Percentiles rank a stretch among this genome's conserved stretches.
Conservation (phyloP, 2,329 filamentous ascomycete genomes). For the Ciborinia camelliae region DNA sequence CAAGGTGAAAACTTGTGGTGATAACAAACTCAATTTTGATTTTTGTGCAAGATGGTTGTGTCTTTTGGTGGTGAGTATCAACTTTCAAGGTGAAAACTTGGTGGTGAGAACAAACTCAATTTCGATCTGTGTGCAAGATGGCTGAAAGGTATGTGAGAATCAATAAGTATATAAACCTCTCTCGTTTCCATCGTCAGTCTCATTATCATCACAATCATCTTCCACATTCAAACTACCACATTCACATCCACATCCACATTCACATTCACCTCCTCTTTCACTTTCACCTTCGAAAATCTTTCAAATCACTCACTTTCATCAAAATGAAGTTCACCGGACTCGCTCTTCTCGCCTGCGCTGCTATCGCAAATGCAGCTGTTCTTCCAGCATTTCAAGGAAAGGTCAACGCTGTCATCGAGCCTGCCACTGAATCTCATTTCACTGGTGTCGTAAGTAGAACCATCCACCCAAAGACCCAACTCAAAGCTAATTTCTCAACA, state of each 20-base stretch:
- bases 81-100: too few relatives aligned
- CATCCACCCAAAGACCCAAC: neutral
- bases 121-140: neutral
- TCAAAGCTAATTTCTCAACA: neutral
- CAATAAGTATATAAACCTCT: slow-evolving; percentile 1
- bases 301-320: neutral
- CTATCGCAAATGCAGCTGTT: neutral
- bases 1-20: too few relatives aligned
- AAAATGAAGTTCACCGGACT: neutral
- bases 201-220: neutral
- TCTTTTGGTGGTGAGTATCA: too few relatives aligned
- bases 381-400: neutral
- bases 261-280: neutral
- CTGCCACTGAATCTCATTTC: neutral
- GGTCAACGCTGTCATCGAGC: neutral
- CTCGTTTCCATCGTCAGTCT: neutral
- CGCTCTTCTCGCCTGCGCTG: neutral
- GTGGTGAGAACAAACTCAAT: neutral
- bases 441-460: neutral
- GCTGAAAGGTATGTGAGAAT: too few relatives aligned
- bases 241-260: too few relatives aligned
- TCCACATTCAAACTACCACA: too few relatives aligned
- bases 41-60: neutral
- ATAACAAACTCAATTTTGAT: neutral
- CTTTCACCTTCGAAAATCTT: neutral